Evolutionary conservation across 495 filamentous ascomycete species (phyloP), one percentile per base, ranked within the genome.

Genomic region (Rhypophila decipiens): DNA sequence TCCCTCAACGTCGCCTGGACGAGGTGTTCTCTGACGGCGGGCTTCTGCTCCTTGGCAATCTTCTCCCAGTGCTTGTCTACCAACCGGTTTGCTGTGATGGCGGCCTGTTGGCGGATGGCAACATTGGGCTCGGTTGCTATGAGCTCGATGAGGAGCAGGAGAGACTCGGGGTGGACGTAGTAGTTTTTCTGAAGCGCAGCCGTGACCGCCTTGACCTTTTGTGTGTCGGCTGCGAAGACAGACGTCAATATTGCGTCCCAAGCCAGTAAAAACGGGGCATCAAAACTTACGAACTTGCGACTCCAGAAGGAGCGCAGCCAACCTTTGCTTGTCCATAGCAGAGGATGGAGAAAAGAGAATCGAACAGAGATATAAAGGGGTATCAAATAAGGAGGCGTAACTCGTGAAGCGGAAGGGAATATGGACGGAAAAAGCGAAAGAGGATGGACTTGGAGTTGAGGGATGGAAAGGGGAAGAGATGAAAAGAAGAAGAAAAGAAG

Each of bases 31-130:
- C 90, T 80, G 31, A 95, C 82, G 44, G 84, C 75, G 31, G 77
- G 73, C 73, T 94, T 96, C 61, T 76, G 70, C 20, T 63, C 60
- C 42, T 63, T 63, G 44, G 63, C 24, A 27, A 72, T 66, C 63
- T 88, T 81, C 37, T 71, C 73, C 93, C 93, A 98, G 68, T 95
- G 90, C 74, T 89, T 95, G 50, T 77, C 67, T 17, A 96, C 86
- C 23, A 94, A 73, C 47, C 83, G 78, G 23, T 87, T 75, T 17
- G 86, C 83, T 70, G 96, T 88, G 40, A 97, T 87, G 39, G 93
- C 87, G 24, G 94, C 88, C 45, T 91, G 75, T 69, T 97, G 94
- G 45, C 88, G 83, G 12, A 96, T 72, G 51, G 84, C 77, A 5
- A 77, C 53, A 50, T 85, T 76, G 34, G 82, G 70, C 61, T 95